Evolutionary conservation across 2,329 filamentous ascomycete genomes (phyloP), one percentile per base, ranked within the genome.

Genomic region (Fusarium continuum): DNA sequence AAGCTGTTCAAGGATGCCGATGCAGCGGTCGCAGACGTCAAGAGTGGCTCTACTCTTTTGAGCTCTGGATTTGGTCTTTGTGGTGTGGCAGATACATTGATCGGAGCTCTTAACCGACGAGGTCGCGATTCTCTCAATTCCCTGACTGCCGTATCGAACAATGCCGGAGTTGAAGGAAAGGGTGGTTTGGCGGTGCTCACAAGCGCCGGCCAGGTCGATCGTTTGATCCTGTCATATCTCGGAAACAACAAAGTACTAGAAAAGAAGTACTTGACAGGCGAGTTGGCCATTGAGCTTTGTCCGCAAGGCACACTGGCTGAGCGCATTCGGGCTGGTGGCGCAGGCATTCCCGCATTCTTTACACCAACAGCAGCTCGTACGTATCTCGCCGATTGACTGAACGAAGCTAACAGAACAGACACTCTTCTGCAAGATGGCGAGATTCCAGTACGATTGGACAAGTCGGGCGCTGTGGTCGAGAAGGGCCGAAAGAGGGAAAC

Each of bases 11-110:
- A 73, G 4, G 84, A 80, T 5, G 89, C 89, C 16, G 88, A 89
- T 61, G 85, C 85, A 35, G 91, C 91, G 6, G 84, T 93, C 34
- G 84, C 85, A 4, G 90, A 92, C 71, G 79, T 93, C 53, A 80
- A 88, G 72, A 88, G 89, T 68, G 86, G 90, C 50, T 88, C 86
- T 10, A 90, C 86, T 0, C 80, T 94, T 29, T 79, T 94, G 51
- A 92, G 90, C 72, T 88, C 91, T 14, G 91, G 91, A 2, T 94
- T 94, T 74, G 91, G 91, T n/a, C 83, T 94, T 11, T 93, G 90
- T 67, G 91, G 91, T 64, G 89, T 93, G 16, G 86, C 88, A 50
- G 89, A 92, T 72, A 92, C 91, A 0, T 78, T 93, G 7, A 93
- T 93, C 69, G 81, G 85, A 34, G 87, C 88, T 14, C 83, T 94